Conservation (phyloP, 345 rosid genomes). For the Acer campestre region DNA sequence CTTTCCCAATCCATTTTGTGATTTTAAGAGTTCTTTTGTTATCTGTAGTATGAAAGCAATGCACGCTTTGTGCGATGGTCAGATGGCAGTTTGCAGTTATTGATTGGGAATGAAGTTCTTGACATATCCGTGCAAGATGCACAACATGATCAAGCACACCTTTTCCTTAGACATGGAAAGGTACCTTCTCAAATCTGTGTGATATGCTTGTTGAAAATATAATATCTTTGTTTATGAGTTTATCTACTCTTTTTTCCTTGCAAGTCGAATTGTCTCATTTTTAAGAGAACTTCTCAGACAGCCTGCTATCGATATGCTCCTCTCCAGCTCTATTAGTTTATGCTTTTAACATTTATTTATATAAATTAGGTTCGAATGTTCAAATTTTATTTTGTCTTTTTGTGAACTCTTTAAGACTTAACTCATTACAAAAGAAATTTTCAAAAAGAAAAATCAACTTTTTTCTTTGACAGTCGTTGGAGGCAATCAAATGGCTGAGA, state of each 20-base stretch:
- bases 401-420: not conserved
- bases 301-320: not conserved
- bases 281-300: not conserved
- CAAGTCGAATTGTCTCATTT: not conserved
- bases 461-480: not conserved
- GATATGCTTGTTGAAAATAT: not conserved
- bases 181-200: slow-evolving; percentile 40
- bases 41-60: slow-evolving; percentile 84
- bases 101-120: slow-evolving; percentile 97
- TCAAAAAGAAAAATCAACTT: not conserved
- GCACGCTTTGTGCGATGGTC: slow-evolving; percentile 99
- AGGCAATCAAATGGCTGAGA: not conserved
- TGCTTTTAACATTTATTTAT: not conserved
- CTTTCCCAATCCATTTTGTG: not conserved
- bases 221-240: not conserved
- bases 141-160: slow-evolving; percentile 88
- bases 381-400: not conserved
- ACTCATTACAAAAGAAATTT: not conserved
- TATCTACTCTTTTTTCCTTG: not conserved
- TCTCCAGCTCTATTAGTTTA: not conserved
- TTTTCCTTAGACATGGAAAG: slow-evolving; percentile 92
- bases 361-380: no score
- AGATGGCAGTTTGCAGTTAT: slow-evolving; percentile 93
- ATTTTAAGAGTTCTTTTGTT: slow-evolving; percentile 26
- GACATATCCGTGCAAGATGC: slow-evolving; percentile 95